Evolutionary conservation across 164 flowering plant genomes (phyloP), one percentile per base, ranked within the genome.

Genomic region (Hamamelis virginiana): DNA sequence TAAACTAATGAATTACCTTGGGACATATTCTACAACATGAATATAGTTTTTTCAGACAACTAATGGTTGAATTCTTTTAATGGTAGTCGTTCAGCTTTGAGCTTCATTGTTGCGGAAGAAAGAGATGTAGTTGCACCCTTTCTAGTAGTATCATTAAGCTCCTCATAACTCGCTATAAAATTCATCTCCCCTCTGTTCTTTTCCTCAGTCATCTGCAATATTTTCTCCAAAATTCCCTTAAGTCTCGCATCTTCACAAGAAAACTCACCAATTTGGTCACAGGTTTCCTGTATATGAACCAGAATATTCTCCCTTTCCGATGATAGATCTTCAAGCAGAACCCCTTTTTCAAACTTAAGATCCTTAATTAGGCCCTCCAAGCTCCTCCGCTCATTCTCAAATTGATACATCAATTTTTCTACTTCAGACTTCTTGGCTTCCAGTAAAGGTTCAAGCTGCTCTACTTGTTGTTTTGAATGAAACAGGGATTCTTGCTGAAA

Each of bases 61-160:
- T 59, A 56, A 61, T 66, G 25, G 27, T 72, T 77, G 23, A 69
- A 62, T 70, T 75, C 84, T 61, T 57, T 76, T 55, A 83, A 56
- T 63, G 84, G 84, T 18, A 69, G 73, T 67, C 86, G 79, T 68
- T 56, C 60, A 11, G 25, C 47, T 71, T 69, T 70, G 43, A 64
- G 18, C 66, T 69, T 79, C 63, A 41, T 72, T 12, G 27, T 48
- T n/a, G 65, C 58, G 25, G 70, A 21, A 62, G 67, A 62, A 64
- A 51, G 15, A 53, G 21, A 56, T n/a, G 13, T 59, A 14, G 59
- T 57, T n/a, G 26, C 62, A 41, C 56, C 70, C 64, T 73, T 58
- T 62, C 51, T 27, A 38, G 57, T 62, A 9, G 63, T 47, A 44
- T 69, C 26, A 33, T 47, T 51, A 26, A 66, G 52, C 28, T 61